Evolutionary conservation across 2,329 filamentous ascomycete genomes (phyloP), one percentile per base, ranked within the genome.

Genomic region (Aspergillus transmontanensis): DNA sequence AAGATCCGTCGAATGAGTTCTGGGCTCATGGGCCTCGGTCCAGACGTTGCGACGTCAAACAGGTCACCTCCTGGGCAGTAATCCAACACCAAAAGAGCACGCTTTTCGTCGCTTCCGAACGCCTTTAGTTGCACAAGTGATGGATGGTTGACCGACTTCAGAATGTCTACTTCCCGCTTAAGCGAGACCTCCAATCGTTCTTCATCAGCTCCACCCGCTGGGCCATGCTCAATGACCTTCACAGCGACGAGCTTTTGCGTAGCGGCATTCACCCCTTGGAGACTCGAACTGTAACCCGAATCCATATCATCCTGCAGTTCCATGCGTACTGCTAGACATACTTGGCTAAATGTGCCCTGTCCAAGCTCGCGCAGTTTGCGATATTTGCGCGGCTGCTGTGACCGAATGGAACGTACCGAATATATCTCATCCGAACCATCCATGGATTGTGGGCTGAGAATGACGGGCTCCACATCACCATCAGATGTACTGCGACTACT

Each of bases 1-100:
- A 97, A 97, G 61, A 98, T 93, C 58, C 95, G 87, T 68, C 92
- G 87, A 56, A 97, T 84, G 12, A 98, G 80, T 1, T 82, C 74
- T 0, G 92, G 86, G 4, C 85, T 88, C 55, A 97, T 83, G 1
- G 91, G 78, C 19, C 89, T 85, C 59, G 87, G 86, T 65, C 92
- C 87, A 10, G 87, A 83, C 51, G 90, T 94, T 12, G 94, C 94
- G 59, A 98, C 86, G 68, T 98, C 95, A 76, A 98, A 99, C 9
- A 99, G 83, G 75, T 99, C 95, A 36, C 95, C 95, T 30, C 95
- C 95, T 0, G 94, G 90, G 75, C 93, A 97, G 77, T 97, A 97
- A 66, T 90, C 93, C 64, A 99, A 81, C 4, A 98, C 91, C 48
- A 99, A 82, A 46, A 98, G 86, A 1, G 94, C 92, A 57, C 94